phyloP scores from a whole-genome alignment of 306 rosid genomes.

The Rosa multiflora region DNA sequence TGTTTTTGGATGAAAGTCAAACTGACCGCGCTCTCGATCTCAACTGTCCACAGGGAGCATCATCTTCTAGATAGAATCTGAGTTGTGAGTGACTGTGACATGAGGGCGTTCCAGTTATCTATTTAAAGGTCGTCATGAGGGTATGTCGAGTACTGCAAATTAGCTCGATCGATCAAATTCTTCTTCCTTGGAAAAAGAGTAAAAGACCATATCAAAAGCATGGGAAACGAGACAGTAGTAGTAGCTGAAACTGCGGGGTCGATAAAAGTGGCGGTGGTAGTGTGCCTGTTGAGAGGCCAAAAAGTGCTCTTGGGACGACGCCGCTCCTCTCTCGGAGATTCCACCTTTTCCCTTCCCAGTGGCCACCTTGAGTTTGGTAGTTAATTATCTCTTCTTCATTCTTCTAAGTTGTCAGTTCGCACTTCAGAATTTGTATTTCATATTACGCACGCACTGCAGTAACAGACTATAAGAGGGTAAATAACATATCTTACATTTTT shows the following conservation, averaged over 20 bases:
- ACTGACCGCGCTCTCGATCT: no score
- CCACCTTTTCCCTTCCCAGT: conserved; percentile 28
- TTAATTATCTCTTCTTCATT: not conserved
- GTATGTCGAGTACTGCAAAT: not conserved
- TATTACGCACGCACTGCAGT: not conserved
- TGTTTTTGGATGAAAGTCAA: no score
- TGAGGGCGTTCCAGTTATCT: not conserved
- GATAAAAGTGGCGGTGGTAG: conserved; percentile 21
- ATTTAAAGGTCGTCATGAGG: no score
- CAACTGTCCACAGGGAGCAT: no score
- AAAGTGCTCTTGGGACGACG: conserved; percentile 22
- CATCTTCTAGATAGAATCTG: not conserved
- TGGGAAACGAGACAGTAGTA: conserved; percentile 2
- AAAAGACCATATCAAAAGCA: not conserved
- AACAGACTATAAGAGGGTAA: not conserved
- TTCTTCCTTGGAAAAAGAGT: not conserved
- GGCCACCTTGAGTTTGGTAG: conserved; percentile 36
- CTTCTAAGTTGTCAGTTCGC: not conserved
- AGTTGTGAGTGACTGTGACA: not conserved
- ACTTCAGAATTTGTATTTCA: not conserved
- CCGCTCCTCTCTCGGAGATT: conserved; percentile 22
- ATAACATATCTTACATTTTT: not conserved
- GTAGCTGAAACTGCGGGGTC: not conserved
- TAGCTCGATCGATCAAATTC: not conserved
- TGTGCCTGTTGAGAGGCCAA: conserved; percentile 17